phyloP scores from a whole-genome alignment of 176 grass and related monocot species.

The Triticum monococcum region DNA sequence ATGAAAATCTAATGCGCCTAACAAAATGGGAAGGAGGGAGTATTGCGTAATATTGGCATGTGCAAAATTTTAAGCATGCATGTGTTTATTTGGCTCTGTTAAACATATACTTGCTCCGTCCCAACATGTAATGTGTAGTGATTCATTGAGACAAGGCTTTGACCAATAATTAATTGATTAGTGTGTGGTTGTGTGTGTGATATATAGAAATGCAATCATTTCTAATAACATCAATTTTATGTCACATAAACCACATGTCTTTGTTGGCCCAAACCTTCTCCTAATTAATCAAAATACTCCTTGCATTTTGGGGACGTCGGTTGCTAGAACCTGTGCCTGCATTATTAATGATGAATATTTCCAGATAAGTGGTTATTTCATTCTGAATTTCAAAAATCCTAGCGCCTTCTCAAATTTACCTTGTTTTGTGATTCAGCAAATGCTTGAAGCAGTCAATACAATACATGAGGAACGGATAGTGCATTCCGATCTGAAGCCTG shows the following conservation, averaged over 20 bases:
- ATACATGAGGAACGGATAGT: conserved; percentile 91
- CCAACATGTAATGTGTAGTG: neutral
- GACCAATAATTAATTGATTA: neutral
- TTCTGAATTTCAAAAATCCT: neutral
- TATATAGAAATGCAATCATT: neutral
- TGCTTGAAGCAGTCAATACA: conserved; percentile 95
- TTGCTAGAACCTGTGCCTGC: neutral
- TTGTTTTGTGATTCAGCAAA: conserved; percentile 71
- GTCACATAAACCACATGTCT: neutral
- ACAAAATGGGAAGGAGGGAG: too few relatives aligned
- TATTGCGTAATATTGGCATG: neutral
- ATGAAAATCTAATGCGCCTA: too few relatives aligned
- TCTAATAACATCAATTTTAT: neutral
- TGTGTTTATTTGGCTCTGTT: neutral
- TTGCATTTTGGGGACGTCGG: neutral
- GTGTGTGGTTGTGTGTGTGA: neutral
- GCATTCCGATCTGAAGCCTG: conserved; percentile 94
- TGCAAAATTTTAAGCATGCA: neutral
- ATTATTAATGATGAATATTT: neutral
- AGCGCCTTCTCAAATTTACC: conserved; percentile 1
- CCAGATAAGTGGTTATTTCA: neutral
- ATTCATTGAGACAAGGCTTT: neutral
- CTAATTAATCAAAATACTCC: neutral
- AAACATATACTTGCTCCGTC: neutral
- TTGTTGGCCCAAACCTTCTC: neutral